Evolutionary conservation across 306 rosid genomes (phyloP), one percentile per base, ranked within the genome.

Genomic region (Prunus mira): DNA sequence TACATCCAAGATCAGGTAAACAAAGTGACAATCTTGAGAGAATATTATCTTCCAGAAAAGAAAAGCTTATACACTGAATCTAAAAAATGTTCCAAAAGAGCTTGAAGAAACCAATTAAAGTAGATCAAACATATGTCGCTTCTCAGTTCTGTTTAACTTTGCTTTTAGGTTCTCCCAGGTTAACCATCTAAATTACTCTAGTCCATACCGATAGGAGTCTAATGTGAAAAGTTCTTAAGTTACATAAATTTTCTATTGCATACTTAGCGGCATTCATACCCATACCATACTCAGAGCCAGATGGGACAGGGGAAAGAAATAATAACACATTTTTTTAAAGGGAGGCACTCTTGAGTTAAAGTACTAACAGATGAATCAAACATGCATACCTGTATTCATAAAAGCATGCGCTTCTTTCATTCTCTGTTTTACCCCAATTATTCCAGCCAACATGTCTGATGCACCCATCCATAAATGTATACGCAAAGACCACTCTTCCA

Each of bases 401-500:
- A 81, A 90, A 93, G 82, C 93, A 91, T 78, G 96, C 87, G 63
- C 77, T 88, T 84, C 75, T 85, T 82, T 93, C 96, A 50, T 91
- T 93, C 81, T 93, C 97, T 10, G 45, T 4, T 73, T 88, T 93
- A 12, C 88, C 93, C 98, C 98, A 93, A 80, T 93, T 87, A 71
- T 91, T 65, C 98, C 98, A 91, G 14, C 98, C 98, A 6, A 7
- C 82, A 77, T 72, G 90, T 64, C 78, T 88, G 81, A 93, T 71
- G 76, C 97, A 91, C 43, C 65, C 86, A 85, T 91, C 98, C 86
- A 93, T 88, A 47, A 80, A 87, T 47, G 93, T 91, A 82, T 79
- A 81, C 12, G 96, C 98, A 88, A 81, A 93, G 47, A 93, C 80
- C 51, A 93, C 98, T 84, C 98, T 88, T 74, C 90, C 98, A 77